These are phyloP conservation scores for Trichoderma reesei DNA, from an alignment of 495 filamentous ascomycete species.

Conservation along the genomic window DNA sequence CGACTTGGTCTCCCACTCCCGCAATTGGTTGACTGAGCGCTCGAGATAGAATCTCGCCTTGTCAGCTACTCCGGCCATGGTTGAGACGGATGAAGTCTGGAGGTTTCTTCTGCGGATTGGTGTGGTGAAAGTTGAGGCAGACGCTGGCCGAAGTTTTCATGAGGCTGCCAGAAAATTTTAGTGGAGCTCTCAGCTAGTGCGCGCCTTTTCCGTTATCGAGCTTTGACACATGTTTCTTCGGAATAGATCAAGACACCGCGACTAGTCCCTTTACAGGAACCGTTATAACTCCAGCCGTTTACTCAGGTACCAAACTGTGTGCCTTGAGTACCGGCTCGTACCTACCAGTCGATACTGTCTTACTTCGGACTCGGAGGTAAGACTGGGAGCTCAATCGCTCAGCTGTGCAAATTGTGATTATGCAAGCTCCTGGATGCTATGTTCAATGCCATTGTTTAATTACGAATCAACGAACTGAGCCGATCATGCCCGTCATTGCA, in stretches of 20 bases:
- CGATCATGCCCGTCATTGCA: too few species aligned
- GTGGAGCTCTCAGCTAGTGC: not conserved
- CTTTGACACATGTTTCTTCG: not conserved
- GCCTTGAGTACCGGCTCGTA: too few species aligned
- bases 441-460: too few species aligned
- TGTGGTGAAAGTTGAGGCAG: not conserved
- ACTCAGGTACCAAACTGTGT: too few species aligned
- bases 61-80: conserved; percentile 76
- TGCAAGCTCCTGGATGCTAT: too few species aligned
- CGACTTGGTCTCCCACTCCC: conserved; percentile 76
- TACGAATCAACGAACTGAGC: too few species aligned
- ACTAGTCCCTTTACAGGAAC: not conserved
- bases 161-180: conserved; percentile 10
- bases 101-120: not conserved
- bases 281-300: too few species aligned
- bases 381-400: too few species aligned
- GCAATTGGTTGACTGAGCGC: conserved; percentile 80
- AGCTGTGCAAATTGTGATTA: too few species aligned
- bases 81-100: conserved; percentile 9
- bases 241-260: not conserved
- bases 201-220: not conserved
- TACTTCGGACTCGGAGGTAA: too few species aligned
- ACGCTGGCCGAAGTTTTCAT: not conserved
- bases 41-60: conserved; percentile 94
- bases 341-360: too few species aligned